Percentiles rank a stretch among this genome's conserved stretches.
Evolutionary conservation across 75 land plant species (phyloP).

Genomic region (Sequoiadendron giganteum): DNA sequence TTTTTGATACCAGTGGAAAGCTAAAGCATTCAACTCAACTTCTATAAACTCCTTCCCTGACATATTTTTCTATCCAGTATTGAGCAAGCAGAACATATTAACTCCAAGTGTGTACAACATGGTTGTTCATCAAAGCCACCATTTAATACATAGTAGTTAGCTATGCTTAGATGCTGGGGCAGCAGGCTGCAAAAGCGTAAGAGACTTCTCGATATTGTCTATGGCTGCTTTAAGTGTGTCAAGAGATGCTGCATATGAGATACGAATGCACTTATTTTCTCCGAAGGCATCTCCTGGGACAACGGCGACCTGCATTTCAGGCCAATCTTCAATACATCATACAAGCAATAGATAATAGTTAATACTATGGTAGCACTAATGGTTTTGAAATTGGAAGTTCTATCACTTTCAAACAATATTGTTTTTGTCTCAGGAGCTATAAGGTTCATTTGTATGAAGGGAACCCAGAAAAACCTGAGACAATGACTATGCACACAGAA

Average conservation of each 20-base stretch:
- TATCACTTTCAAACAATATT: background rate
- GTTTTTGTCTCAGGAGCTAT: background rate
- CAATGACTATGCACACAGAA: background rate
- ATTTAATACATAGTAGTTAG: background rate
- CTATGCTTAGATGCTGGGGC: conserved; percentile 21
- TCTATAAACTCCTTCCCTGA: background rate
- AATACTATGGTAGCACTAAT: background rate
- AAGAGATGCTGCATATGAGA: conserved; percentile 92
- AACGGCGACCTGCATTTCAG: conserved; percentile 72
- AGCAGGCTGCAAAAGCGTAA: conserved; percentile 48
- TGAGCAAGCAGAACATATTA: background rate
- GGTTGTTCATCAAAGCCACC: background rate
- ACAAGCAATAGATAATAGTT: background rate
- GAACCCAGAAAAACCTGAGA: background rate
- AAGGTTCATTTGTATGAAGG: background rate
- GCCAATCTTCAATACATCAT: background rate
- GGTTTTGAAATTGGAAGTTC: background rate
- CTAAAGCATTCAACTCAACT: background rate
- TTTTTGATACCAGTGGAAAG: background rate
- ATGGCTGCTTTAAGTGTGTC: conserved; percentile 65
- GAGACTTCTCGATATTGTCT: conserved; percentile 68
- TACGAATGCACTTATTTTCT: conserved; percentile 80
- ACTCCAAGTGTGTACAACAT: background rate
- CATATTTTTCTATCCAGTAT: background rate
- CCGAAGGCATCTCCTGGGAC: conserved; percentile 99